Evolutionary conservation across 2,329 filamentous ascomycete species (phyloP).

Genomic region (Anthostomella pinea): DNA sequence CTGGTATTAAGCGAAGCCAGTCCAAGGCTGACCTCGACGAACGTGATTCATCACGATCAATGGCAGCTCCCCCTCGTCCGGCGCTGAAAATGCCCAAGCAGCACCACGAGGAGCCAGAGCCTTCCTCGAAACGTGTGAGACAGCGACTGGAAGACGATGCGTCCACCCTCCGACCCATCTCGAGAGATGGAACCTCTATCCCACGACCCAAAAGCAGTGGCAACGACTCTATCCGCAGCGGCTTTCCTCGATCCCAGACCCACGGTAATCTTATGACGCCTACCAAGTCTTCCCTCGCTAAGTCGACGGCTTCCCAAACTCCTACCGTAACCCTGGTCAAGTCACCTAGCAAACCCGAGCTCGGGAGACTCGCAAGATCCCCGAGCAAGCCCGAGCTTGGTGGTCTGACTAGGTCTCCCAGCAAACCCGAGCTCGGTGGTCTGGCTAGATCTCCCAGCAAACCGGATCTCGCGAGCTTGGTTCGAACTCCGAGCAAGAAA

Average conservation of each 20-base stretch:
- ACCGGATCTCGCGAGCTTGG: conserved; percentile 28
- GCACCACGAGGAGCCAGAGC: conserved; percentile 31
- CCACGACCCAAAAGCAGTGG: conserved; percentile 46
- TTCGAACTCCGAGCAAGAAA: conserved; percentile 33
- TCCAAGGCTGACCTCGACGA: conserved; percentile 66
- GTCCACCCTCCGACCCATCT: conserved; percentile 60
- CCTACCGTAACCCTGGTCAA: conserved; percentile 53
- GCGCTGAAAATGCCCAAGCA: conserved; percentile 21
- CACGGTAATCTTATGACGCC: conserved; percentile 67
- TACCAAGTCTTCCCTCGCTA: conserved; percentile 70
- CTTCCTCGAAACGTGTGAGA: conserved; percentile 68
- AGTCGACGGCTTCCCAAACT: conserved; percentile 53
- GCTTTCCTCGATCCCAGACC: conserved; percentile 44
- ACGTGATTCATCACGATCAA: conserved; percentile 41
- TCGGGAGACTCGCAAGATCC: conserved; percentile 38
- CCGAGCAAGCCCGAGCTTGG: conserved; percentile 45
- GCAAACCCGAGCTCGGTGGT: conserved; percentile 39
- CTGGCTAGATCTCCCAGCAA: conserved; percentile 42
- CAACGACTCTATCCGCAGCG: conserved; percentile 33
- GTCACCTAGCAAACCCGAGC: conserved; percentile 50
- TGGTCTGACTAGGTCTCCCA: conserved; percentile 35
- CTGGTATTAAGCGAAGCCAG: conserved; percentile 34
- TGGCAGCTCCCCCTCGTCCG: conserved; percentile 28
- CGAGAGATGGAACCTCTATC: conserved; percentile 49
- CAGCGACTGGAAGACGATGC: conserved; percentile 66